Evolutionary conservation across 2,329 filamentous ascomycete species (phyloP).

Genomic region (Huntiella moniliformis): DNA sequence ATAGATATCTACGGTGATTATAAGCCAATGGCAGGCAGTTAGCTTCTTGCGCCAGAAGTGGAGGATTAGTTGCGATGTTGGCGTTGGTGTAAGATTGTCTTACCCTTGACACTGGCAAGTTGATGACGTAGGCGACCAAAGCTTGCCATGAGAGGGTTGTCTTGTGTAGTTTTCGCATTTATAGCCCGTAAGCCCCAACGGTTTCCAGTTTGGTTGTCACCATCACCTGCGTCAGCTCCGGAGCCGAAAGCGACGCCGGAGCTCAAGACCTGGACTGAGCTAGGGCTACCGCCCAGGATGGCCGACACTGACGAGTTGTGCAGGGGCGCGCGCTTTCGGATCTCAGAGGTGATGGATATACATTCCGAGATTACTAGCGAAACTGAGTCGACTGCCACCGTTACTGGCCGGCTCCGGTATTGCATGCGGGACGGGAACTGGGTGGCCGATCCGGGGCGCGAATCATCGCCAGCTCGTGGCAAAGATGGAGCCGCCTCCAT

Average conservation of each 20-base stretch:
- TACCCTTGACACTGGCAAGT: conserved; percentile 67
- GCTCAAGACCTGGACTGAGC: conserved; percentile 29
- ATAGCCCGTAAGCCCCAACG: conserved; percentile 88
- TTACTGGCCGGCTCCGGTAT: conserved; percentile 43
- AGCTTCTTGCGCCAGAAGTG: too few relatives aligned
- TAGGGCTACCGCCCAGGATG: conserved; percentile 65
- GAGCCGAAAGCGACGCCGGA: conserved; percentile 1
- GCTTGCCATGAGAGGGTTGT: conserved; percentile 87
- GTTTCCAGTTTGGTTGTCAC: conserved; percentile 47
- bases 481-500: conserved; percentile 5
- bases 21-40: too few relatives aligned
- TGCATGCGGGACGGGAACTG: conserved; percentile 29
- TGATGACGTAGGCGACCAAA: conserved; percentile 82
- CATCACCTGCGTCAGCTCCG: conserved; percentile 17
- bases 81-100: conserved; percentile 12
- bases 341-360: conserved; percentile 92
- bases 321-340: conserved; percentile 93
- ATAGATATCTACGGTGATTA: conserved; percentile 46
- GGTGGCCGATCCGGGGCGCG: conserved; percentile 2
- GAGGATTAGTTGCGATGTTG: conserved; percentile 10
- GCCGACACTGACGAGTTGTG: conserved; percentile 91
- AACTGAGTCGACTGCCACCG: conserved; percentile 76
- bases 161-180: conserved; percentile 92
- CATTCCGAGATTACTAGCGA: conserved; percentile 95
- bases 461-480: conserved; percentile 5